phyloP scores from a whole-genome alignment of 129 eudicot species.

The Rutidosis leptorrhynchoides region DNA sequence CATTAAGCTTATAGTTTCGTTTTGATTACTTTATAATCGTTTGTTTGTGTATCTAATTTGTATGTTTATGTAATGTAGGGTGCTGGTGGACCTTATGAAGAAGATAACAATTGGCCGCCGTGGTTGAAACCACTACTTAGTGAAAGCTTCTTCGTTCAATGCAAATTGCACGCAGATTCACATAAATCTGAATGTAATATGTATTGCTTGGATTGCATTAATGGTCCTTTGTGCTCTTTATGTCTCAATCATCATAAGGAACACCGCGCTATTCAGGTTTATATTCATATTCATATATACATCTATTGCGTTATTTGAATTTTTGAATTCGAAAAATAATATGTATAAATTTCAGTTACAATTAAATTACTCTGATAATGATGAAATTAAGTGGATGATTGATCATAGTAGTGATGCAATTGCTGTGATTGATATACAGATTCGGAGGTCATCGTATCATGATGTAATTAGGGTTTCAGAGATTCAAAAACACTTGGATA shows the following conservation, averaged over 20 bases:
- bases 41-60: background rate
- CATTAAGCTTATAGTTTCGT: background rate
- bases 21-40: background rate
- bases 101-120: constrained; percentile 80
- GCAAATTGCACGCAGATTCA: constrained; percentile 74
- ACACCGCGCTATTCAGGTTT: constrained; percentile 87
- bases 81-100: constrained; percentile 72
- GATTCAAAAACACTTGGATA: constrained; percentile 84
- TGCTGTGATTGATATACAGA: constrained; percentile 36
- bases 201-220: constrained; percentile 84
- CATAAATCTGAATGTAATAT: constrained; percentile 91
- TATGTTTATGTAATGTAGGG: constrained; percentile 40
- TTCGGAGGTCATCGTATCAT: constrained; percentile 90
- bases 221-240: constrained; percentile 78
- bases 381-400: background rate
- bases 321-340: background rate
- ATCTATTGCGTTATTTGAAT: background rate
- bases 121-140: constrained; percentile 74
- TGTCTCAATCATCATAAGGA: constrained; percentile 70
- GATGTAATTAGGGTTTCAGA: constrained; percentile 88
- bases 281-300: background rate
- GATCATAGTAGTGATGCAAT: background rate
- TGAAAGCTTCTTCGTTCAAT: constrained; percentile 70
- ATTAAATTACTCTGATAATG: background rate
- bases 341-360: background rate